Percentiles rank a stretch among this genome's conserved stretches.
Conservation (phyloP, 345 rosid genomes). For the rapeseed (Brassica napus) region Da-Ae NC_063447.1:47689501-47690000, state of each 20-base stretch:
- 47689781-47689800: constrained; percentile 38
- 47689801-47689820: constrained; percentile 31
- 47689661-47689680: constrained; percentile 42
- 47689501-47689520: constrained; percentile 26
- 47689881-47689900: constrained; percentile 37
- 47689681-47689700: constrained; percentile 34
- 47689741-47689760: constrained; percentile 35
- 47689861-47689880: constrained; percentile 48
- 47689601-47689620: constrained; percentile 31
- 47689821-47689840: constrained; percentile 37
- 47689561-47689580: constrained; percentile 44
- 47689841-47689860: constrained; percentile 48
- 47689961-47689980: constrained; percentile 33
- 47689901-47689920: constrained; percentile 54
- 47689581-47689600: constrained; percentile 40
- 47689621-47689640: constrained; percentile 30
- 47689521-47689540: constrained; percentile 16
- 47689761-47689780: constrained; percentile 17
- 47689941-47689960: constrained; percentile 6
- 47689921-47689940: constrained; percentile 42
- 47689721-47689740: constrained; percentile 23
- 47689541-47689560: constrained; percentile 15
- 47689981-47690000: constrained; percentile 20
- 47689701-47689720: constrained; percentile 7
- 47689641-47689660: constrained; percentile 46